Conservation (phyloP, 2,329 filamentous ascomycete genomes). For the Epichloe glyceriae region DNA sequence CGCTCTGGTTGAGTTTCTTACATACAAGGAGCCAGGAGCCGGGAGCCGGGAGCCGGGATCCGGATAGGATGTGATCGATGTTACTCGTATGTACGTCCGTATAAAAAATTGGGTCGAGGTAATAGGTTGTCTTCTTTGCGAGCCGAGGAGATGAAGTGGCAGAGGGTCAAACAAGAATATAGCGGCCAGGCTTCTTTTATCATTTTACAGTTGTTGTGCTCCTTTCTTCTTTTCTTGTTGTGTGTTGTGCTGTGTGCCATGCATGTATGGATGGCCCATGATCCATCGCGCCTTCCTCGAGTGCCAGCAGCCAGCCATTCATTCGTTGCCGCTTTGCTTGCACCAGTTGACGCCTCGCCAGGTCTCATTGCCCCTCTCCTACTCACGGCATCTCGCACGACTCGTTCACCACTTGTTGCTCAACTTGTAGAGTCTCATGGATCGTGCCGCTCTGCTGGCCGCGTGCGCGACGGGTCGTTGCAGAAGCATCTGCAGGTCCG, state of each 20-base stretch:
- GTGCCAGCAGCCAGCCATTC: neutral
- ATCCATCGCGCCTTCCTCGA: neutral
- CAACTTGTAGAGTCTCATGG: neutral
- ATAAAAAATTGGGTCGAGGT: too few relatives aligned
- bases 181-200: neutral
- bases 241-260: too few relatives aligned
- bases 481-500: neutral
- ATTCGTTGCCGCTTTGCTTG: neutral
- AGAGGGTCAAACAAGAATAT: neutral
- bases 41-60: neutral
- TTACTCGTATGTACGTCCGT: too few relatives aligned
- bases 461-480: neutral
- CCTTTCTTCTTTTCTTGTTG: too few relatives aligned
- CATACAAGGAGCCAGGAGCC: neutral
- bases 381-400: neutral
- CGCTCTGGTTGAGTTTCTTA: neutral
- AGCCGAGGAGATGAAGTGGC: neutral
- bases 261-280: too few relatives aligned
- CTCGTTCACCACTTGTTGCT: neutral
- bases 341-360: conserved; percentile 1
- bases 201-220: neutral
- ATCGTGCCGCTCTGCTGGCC: conserved; percentile 1
- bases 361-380: neutral
- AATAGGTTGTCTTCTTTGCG: too few relatives aligned
- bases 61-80: neutral